These are phyloP conservation scores for Tricharina praecox DNA, from an alignment of 495 filamentous ascomycete genomes.

Conservation along the genomic window DNA sequence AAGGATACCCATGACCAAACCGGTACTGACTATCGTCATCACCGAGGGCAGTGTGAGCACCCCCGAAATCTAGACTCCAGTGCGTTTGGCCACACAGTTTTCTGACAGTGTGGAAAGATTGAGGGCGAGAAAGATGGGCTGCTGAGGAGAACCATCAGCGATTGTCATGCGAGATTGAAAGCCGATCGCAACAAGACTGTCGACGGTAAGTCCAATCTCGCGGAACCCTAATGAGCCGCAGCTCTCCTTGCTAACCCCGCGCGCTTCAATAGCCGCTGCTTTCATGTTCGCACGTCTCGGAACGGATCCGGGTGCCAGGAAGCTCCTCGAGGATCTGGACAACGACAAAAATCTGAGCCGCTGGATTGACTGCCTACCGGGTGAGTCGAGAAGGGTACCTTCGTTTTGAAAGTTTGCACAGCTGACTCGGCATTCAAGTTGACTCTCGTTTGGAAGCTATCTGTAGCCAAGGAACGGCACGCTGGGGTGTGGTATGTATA, in stretches of 20 bases:
- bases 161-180: slow-evolving; percentile 33
- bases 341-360: slow-evolving; percentile 41
- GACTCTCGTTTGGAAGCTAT: neutral
- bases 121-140: slow-evolving; percentile 41
- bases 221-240: too few relatives aligned
- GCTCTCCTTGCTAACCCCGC: slow-evolving; percentile 13
- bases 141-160: slow-evolving; percentile 39
- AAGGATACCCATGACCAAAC: neutral
- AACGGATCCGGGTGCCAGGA: slow-evolving; percentile 43
- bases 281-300: slow-evolving; percentile 59
- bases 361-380: slow-evolving; percentile 34
- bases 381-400: too few relatives aligned
- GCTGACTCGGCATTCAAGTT: neutral
- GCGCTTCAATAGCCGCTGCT: slow-evolving; percentile 35
- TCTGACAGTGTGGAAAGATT: slow-evolving; percentile 30
- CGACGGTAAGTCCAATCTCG: too few relatives aligned
- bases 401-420: neutral
- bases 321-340: slow-evolving; percentile 44
- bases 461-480: neutral
- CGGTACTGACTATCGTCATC: slow-evolving; percentile 6
- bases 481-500: neutral
- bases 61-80: neutral
- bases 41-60: slow-evolving; percentile 9
- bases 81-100: neutral
- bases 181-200: neutral